Percentiles rank a stretch among this genome's conserved stretches.
phyloP scores from a whole-genome alignment of 306 rosid species.

The Trifolium subterraneum region DNA sequence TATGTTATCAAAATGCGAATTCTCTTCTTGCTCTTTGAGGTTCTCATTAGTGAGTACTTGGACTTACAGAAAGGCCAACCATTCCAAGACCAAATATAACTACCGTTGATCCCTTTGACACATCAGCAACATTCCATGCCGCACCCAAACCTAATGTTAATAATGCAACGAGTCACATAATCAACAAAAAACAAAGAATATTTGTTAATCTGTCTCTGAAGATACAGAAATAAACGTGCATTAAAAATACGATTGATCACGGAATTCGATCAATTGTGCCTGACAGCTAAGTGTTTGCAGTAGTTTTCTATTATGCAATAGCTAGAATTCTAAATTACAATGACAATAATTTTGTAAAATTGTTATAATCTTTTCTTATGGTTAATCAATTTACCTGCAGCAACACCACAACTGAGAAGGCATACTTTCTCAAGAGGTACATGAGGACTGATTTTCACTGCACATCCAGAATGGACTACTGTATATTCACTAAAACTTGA shows the following conservation, averaged over 20 bases:
- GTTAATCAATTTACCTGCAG: constrained; percentile 68
- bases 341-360: too few relatives aligned
- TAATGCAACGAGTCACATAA: constrained; percentile 32
- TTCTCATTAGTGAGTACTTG: neutral
- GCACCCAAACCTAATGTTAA: constrained; percentile 80
- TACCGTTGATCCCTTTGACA: constrained; percentile 83
- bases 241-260: too few relatives aligned
- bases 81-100: constrained; percentile 98
- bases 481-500: constrained; percentile 96
- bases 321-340: too few relatives aligned
- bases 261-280: too few relatives aligned
- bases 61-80: constrained; percentile 92
- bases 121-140: constrained; percentile 94
- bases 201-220: neutral
- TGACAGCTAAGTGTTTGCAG: too few relatives aligned
- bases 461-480: constrained; percentile 95
- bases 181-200: constrained; percentile 18
- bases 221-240: too few relatives aligned
- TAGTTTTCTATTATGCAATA: too few relatives aligned
- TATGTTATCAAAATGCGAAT: neutral
- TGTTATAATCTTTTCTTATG: too few relatives aligned
- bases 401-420: constrained; percentile 92
- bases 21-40: neutral
- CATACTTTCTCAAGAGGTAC: constrained; percentile 90
- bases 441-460: constrained; percentile 69